phyloP scores from a whole-genome alignment of 2,329 filamentous ascomycete species.

The Mollisiaceae sp. region DNA sequence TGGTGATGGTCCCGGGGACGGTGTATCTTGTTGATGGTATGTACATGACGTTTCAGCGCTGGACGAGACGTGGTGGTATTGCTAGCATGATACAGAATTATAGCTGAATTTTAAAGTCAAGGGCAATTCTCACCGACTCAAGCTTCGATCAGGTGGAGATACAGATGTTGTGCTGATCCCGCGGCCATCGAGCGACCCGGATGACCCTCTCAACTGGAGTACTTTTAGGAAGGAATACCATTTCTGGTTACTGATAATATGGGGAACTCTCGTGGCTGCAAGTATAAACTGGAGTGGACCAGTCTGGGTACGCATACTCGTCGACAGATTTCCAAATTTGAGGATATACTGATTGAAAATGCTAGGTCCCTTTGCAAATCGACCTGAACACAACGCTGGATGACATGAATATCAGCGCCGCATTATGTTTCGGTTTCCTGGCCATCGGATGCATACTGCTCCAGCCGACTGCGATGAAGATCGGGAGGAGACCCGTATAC shows the following conservation, averaged over 20 bases:
- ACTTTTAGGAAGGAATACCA: slow-evolving; percentile 25
- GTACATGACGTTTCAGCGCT: slow-evolving; percentile 10
- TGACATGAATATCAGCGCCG: slow-evolving; percentile 25
- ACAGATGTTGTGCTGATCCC: slow-evolving; percentile 24
- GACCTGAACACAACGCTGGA: slow-evolving; percentile 23
- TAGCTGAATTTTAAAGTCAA: slow-evolving; percentile 12
- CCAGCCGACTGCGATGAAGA: slow-evolving; percentile 29
- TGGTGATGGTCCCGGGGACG: slow-evolving; percentile 29
- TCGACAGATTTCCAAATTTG: neutral
- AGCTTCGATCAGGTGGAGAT: slow-evolving; percentile 3
- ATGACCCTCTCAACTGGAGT: slow-evolving; percentile 27
- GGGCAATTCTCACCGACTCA: slow-evolving; percentile 11
- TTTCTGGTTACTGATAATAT: slow-evolving; percentile 25
- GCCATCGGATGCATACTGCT: slow-evolving; percentile 26
- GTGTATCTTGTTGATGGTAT: slow-evolving; percentile 24
- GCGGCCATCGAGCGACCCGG: slow-evolving; percentile 24
- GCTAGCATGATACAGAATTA: neutral
- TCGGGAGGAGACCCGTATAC: slow-evolving; percentile 28
- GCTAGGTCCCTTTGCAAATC: slow-evolving; percentile 16
- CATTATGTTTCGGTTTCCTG: slow-evolving; percentile 23
- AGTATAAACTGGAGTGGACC: slow-evolving; percentile 29
- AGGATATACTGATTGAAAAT: neutral
- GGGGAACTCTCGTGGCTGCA: slow-evolving; percentile 22
- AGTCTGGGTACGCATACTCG: slow-evolving; percentile 20
- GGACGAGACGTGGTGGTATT: neutral